A percentile compares a stretch with the other conserved stretches of the same genome.
Evolutionary conservation across 1,139 yeast genomes (phyloP).

Genomic region (Zhuliangozyma parablackwelliae): DNA sequence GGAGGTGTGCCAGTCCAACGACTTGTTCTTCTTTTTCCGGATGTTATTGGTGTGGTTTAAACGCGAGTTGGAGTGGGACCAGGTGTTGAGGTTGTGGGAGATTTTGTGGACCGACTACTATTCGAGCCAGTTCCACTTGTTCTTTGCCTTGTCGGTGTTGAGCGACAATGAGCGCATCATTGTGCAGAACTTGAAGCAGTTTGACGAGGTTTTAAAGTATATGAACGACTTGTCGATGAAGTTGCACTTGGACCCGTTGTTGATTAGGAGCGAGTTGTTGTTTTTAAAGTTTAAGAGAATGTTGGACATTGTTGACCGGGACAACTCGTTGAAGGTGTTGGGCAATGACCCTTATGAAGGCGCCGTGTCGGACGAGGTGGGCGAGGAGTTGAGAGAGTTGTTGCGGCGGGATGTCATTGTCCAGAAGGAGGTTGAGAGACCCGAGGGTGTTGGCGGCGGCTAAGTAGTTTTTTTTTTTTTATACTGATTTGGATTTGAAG

Average conservation of each 20-base stretch:
- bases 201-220: conserved; percentile 89
- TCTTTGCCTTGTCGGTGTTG: conserved; percentile 80
- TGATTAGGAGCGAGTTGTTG: conserved; percentile 76
- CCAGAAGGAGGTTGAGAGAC: conserved; percentile 58
- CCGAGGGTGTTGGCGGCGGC: conserved; percentile 48
- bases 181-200: conserved; percentile 63
- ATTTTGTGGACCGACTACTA: conserved; percentile 84
- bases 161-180: conserved; percentile 83
- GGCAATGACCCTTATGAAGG: conserved; percentile 12
- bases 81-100: conserved; percentile 83
- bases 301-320: conserved; percentile 70
- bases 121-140: conserved; percentile 81
- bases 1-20: conserved; percentile 82
- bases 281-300: conserved; percentile 77
- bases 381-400: conserved; percentile 51
- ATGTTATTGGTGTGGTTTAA: conserved; percentile 95
- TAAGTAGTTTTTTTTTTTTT: conserved; percentile 9
- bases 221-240: conserved; percentile 85
- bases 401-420: conserved; percentile 58
- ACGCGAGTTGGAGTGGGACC: conserved; percentile 82
- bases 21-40: conserved; percentile 88
- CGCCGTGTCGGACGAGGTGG: conserved; percentile 18
- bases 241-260: conserved; percentile 66
- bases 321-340: conserved; percentile 25
- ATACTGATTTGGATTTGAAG: neutral